Conservation (phyloP, 192 early-diverging fungal species). For the Umbelopsis sp. region DNA sequence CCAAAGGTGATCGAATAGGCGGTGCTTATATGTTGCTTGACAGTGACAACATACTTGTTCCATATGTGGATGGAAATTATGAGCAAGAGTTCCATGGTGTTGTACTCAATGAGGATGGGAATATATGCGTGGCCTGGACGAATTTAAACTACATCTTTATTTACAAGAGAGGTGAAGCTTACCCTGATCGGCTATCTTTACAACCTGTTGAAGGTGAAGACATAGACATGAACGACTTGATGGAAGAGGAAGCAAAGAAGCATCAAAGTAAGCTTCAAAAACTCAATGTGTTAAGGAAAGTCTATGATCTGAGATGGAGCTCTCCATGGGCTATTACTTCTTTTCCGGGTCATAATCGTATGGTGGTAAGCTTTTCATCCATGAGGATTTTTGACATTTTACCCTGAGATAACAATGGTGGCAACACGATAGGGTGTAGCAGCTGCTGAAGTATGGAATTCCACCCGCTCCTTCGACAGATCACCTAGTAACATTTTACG, state of each 20-base stretch:
- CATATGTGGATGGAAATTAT: constrained; percentile 9
- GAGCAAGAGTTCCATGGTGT: constrained; percentile 17
- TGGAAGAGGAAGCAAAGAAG: background rate
- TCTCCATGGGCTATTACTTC: constrained; percentile 11
- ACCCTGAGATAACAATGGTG: background rate
- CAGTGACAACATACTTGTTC: background rate
- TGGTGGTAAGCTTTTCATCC: background rate
- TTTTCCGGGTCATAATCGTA: background rate
- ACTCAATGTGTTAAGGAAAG: background rate
- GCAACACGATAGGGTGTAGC: background rate
- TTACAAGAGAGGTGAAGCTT: constrained; percentile 28
- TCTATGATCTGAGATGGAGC: background rate
- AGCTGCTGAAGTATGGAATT: background rate
- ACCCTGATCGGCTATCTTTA: background rate
- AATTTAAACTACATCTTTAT: constrained; percentile 30
- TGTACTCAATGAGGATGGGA: constrained; percentile 21
- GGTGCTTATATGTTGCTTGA: background rate
- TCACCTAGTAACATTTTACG: background rate
- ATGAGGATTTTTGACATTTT: background rate
- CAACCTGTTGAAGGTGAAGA: background rate
- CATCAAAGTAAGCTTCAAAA: background rate
- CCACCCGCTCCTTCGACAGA: background rate
- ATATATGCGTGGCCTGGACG: constrained; percentile 28
- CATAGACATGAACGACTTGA: no score
- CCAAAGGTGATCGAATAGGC: background rate